Evolutionary conservation across 2,329 filamentous ascomycete species (phyloP).

Genomic region (Pezicula radicicola): DNA sequence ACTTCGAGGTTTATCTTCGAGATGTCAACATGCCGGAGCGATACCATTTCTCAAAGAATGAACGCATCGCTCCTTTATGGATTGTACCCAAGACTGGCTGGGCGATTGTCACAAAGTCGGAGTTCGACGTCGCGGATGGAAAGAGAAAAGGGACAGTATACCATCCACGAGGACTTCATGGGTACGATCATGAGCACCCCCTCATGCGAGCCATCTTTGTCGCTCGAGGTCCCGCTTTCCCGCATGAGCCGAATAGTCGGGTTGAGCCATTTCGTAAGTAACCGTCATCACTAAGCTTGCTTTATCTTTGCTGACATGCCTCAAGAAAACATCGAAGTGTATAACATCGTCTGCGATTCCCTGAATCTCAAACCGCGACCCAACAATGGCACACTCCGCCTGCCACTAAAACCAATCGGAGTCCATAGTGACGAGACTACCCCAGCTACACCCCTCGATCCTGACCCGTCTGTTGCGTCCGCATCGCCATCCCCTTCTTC

Average conservation of each 20-base stretch:
- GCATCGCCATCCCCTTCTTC: constrained; percentile 10
- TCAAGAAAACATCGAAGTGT: constrained; percentile 88
- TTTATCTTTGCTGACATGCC: constrained; percentile 21
- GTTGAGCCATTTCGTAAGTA: constrained; percentile 77
- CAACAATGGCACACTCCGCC: constrained; percentile 83
- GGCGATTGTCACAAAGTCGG: constrained; percentile 79
- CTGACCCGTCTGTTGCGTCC: constrained; percentile 29
- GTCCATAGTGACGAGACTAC: constrained; percentile 49
- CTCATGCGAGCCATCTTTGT: constrained; percentile 96
- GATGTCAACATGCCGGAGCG: constrained; percentile 86
- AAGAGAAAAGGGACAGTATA: constrained; percentile 65
- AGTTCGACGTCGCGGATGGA: constrained; percentile 72
- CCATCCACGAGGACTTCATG: constrained; percentile 80
- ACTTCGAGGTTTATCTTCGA: constrained; percentile 82
- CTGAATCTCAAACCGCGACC: constrained; percentile 68
- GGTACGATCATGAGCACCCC: constrained; percentile 92
- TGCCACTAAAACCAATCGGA: constrained; percentile 51
- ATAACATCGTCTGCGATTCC: constrained; percentile 91
- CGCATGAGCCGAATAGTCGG: constrained; percentile 76
- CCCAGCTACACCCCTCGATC: constrained; percentile 51
- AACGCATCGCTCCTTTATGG: constrained; percentile 92
- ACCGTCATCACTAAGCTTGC: background rate
- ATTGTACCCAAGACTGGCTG: constrained; percentile 89
- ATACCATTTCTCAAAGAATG: constrained; percentile 87
- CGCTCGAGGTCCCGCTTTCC: constrained; percentile 87